phyloP scores from a whole-genome alignment of 805 yeast genomes.

The Wickerhamomyces sydowiorum region DNA sequence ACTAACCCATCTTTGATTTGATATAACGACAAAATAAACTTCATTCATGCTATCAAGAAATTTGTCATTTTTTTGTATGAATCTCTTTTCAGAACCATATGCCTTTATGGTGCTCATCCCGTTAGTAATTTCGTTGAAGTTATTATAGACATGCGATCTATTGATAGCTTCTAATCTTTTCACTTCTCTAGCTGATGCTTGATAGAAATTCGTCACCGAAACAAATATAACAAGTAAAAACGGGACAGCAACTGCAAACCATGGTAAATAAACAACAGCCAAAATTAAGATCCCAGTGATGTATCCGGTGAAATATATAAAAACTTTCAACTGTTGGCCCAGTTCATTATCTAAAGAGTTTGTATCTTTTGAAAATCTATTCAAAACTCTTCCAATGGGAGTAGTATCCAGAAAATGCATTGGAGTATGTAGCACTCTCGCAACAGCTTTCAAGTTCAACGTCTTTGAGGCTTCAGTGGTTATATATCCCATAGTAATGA shows the following conservation, averaged over 20 bases:
- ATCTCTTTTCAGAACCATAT: conserved; percentile 31
- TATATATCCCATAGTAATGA: conserved; percentile 42
- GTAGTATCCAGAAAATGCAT: conserved; percentile 82
- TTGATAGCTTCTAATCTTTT: conserved; percentile 47
- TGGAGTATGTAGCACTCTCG: conserved; percentile 65
- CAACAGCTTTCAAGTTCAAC: conserved; percentile 57
- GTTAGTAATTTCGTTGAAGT: conserved; percentile 42
- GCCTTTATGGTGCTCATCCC: conserved; percentile 45
- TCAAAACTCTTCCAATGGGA: conserved; percentile 82
- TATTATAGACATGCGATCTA: conserved; percentile 45
- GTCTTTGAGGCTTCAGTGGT: conserved; percentile 48
- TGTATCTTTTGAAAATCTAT: conserved; percentile 84
- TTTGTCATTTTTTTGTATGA: conserved; percentile 37
- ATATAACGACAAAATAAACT: conserved; percentile 44
- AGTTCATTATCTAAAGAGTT: conserved; percentile 80
- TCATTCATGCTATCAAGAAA: conserved; percentile 50
- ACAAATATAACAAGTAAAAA: conserved; percentile 43
- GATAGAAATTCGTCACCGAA: conserved; percentile 37
- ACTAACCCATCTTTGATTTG: conserved; percentile 62
- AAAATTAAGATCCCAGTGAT: conserved; percentile 62
- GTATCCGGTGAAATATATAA: conserved; percentile 46
- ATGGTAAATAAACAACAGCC: conserved; percentile 70
- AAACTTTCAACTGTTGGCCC: conserved; percentile 59
- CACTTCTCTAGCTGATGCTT: conserved; percentile 45
- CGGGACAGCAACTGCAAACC: conserved; percentile 70